Conservation (phyloP, 202 grass and related monocot genomes). For the Saccharum hybrid region DNA sequence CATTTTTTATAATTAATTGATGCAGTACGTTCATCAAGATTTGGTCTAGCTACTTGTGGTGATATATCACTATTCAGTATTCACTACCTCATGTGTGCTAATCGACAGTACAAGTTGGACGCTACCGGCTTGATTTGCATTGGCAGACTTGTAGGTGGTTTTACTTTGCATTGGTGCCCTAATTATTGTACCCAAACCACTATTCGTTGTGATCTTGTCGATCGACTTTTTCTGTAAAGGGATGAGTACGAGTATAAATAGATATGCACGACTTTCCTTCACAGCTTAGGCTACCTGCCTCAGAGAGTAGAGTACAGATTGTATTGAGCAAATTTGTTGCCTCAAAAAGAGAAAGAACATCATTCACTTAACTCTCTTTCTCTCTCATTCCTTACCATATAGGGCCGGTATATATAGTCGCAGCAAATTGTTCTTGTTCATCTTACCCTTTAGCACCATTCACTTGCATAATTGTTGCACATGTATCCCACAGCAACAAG, state of each 20-base stretch:
- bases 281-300: background rate
- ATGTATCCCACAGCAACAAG: conserved; percentile 19
- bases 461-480: conserved; percentile 7
- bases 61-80: too few species aligned
- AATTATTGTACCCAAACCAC: conserved; percentile 1
- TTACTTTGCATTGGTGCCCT: background rate
- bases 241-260: background rate
- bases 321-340: background rate
- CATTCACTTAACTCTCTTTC: background rate
- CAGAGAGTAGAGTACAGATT: background rate
- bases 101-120: background rate
- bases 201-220: background rate
- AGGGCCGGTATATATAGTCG: background rate
- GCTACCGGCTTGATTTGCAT: background rate
- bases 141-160: background rate
- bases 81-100: background rate
- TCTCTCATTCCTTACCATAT: conserved; percentile 12
- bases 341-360: background rate
- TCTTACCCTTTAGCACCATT: background rate
- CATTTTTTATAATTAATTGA: conserved; percentile 41
- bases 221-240: background rate
- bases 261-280: background rate
- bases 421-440: conserved; percentile 18
- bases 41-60: conserved; percentile 49
- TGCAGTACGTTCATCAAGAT: conserved; percentile 36